Evolutionary conservation across 2,329 filamentous ascomycete species (phyloP).

Genomic region (Fusarium illudens): DNA sequence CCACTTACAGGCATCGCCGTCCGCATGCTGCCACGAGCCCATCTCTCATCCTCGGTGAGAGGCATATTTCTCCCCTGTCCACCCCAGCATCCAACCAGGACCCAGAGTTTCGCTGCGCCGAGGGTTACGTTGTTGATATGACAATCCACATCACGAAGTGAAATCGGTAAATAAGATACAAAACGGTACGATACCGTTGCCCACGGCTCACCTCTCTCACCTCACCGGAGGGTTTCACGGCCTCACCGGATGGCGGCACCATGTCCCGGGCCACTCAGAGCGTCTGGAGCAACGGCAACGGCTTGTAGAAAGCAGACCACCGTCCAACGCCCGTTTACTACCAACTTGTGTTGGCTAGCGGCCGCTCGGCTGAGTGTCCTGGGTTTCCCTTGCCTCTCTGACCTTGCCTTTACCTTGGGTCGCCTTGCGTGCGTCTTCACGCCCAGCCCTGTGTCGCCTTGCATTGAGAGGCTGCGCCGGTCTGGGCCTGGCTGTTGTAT

Average conservation of each 20-base stretch:
- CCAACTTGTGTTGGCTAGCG: not conserved
- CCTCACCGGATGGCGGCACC: constrained; percentile 7
- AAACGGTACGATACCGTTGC: constrained; percentile 12
- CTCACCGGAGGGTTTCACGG: constrained; percentile 4
- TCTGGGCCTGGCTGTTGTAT: not conserved
- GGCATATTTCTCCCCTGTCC: constrained; percentile 1
- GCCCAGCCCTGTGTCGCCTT: not conserved
- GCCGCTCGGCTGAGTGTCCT: not conserved
- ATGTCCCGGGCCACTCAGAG: constrained; percentile 18
- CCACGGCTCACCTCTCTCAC: constrained; percentile 20
- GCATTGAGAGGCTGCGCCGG: not conserved
- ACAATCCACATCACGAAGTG: constrained; percentile 9
- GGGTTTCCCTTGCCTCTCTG: constrained; percentile 1
- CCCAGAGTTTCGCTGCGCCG: not conserved
- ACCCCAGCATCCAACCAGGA: not conserved
- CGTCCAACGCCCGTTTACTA: constrained; percentile 5
- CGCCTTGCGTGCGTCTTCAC: not conserved
- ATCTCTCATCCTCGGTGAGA: constrained; percentile 22
- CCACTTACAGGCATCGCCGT: constrained; percentile 1
- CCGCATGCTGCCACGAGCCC: constrained; percentile 2
- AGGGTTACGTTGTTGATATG: constrained; percentile 8
- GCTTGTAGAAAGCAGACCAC: constrained; percentile 5
- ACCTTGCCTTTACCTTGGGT: not conserved
- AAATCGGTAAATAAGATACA: constrained; percentile 8
- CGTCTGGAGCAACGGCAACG: not conserved